A percentile compares a stretch with the other conserved stretches of the same genome.
Evolutionary conservation across 306 rosid species (phyloP).

Genomic region (Echinosophora koreensis): DNA sequence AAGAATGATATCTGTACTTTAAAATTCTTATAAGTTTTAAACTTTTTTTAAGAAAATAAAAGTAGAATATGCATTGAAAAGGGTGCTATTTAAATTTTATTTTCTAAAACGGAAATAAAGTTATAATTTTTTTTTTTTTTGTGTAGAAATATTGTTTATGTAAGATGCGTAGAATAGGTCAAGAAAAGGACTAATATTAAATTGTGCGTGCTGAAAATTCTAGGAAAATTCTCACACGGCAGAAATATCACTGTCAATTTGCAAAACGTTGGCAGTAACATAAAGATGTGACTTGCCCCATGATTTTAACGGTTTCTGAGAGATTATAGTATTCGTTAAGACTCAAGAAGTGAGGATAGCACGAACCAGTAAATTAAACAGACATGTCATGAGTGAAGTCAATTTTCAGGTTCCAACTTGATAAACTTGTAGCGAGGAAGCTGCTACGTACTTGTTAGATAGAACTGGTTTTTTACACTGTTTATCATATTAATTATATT

Average conservation of each 20-base stretch:
- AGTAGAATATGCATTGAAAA: no score
- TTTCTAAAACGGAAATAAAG: no score
- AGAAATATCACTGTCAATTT: constrained; percentile 18
- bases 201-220: constrained; percentile 36
- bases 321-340: not conserved
- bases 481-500: not conserved
- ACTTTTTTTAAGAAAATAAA: no score
- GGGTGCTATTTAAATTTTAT: no score
- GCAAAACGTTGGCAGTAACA: constrained; percentile 9
- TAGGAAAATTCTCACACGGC: constrained; percentile 31
- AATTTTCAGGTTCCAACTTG: not conserved
- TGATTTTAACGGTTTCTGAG: not conserved
- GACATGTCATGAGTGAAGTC: not conserved
- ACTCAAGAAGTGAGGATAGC: not conserved
- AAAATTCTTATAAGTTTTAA: no score
- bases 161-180: not conserved
- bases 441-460: not conserved
- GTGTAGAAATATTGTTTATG: no score
- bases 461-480: no score
- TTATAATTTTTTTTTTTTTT: no score
- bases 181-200: constrained; percentile 21
- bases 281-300: constrained; percentile 1
- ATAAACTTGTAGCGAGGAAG: constrained; percentile 1
- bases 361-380: not conserved
- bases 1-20: no score